phyloP scores from a whole-genome alignment of 257 asterid species.

The Catharanthus roseus region DNA sequence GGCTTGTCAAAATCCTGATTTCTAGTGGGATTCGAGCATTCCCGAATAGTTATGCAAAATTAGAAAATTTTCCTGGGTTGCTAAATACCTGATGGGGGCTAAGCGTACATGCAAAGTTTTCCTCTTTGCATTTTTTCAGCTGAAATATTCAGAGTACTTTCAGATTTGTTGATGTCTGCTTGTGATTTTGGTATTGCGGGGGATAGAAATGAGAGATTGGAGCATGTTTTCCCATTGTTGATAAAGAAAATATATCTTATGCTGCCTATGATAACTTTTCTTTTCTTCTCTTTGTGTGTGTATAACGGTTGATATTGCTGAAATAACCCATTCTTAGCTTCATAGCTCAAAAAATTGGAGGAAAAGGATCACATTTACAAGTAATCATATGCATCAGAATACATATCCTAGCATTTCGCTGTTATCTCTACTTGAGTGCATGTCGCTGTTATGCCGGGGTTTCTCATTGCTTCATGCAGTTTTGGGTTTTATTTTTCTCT shows the following conservation, averaged over 20 bases:
- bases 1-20: constrained; percentile 6
- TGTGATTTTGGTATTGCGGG: not conserved
- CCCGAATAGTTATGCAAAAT: not conserved
- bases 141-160: not conserved
- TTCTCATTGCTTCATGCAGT: not conserved
- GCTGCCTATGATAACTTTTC: not conserved
- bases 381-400: not conserved
- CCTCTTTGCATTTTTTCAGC: not conserved
- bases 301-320: constrained; percentile 1
- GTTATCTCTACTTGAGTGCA: not conserved
- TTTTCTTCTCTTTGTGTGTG: too few species aligned
- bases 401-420: not conserved
- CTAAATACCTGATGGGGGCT: not conserved
- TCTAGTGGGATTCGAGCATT: not conserved
- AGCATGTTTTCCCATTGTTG: not conserved
- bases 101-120: not conserved
- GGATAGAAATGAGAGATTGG: not conserved
- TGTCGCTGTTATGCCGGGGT: not conserved
- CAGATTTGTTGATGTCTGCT: not conserved
- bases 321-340: constrained; percentile 1
- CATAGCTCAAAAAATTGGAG: not conserved
- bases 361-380: not conserved
- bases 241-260: not conserved
- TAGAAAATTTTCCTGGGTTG: not conserved
- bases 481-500: not conserved